Evolutionary conservation across 202 grass and related monocot genomes (phyloP), one percentile per base, ranked within the genome.

Genomic region (Musa balbisiana): DNA sequence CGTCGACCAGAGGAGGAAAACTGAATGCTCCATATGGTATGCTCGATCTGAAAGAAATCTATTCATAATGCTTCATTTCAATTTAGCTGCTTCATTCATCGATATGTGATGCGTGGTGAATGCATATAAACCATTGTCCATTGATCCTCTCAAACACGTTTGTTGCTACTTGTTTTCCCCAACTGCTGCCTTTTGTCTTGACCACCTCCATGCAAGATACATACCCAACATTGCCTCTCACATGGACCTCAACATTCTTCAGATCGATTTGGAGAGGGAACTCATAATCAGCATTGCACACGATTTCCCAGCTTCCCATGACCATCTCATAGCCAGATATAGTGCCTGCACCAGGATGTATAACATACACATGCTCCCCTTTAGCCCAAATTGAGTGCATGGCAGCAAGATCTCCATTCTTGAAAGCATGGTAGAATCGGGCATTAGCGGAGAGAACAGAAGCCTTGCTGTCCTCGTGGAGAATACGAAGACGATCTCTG

Each of bases 291-390:
- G 88, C 80, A 21, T 79, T 83, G 6, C 84, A 97, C 58, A 97
- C 93, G 66, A 89, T 84, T 81, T 97, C 93, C 93, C 93, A 93
- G 78, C 93, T 93, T 81, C 73, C 86, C 88, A 89, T 93, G 56
- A 93, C 93, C 79, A 87, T 75, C 22, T 97, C 93, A 55, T 93
- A 84, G 14, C 90, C 88, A 0, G 85, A 79, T 62, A 97, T 93
- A 62, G 84, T 53, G 4, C 88, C 84, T 8, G 90, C 84, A 2
- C 83, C 83, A 3, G 87, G 93, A 78, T 96, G 93, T 65, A 96
- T 86, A 10, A 92, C 93, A 15, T 86, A 89, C 17, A 97, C 88
- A 10, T 97, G 90, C 13, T 91, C 90, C 11, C 90, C 93, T 82
- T 91, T 86, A 0, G 86, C 84, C 93, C 93, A 97, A 6, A 84